Evolutionary conservation across 2,329 filamentous ascomycete species (phyloP).

Genomic region (Neonectria hederae): DNA sequence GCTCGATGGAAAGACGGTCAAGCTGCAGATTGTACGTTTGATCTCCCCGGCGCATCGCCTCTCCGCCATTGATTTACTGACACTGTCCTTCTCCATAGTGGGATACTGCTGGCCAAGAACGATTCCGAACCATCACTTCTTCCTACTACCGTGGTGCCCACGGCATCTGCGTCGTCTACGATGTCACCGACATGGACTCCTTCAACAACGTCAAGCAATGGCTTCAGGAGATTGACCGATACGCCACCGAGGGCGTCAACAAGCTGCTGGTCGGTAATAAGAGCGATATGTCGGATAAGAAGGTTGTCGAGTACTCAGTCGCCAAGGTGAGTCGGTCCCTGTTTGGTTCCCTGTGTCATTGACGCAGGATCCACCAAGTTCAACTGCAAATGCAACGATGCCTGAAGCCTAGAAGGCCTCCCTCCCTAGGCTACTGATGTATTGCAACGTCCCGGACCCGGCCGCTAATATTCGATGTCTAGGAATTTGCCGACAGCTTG

Average conservation of each 20-base stretch:
- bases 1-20: slow-evolving; percentile 99
- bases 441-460: not conserved
- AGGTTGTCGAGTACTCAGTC: slow-evolving; percentile 99
- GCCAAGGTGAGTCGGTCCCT: slow-evolving; percentile 79
- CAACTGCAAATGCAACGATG: slow-evolving; percentile 26
- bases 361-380: slow-evolving; percentile 31
- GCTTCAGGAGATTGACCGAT: slow-evolving; percentile 99
- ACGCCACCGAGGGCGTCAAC: slow-evolving; percentile 99
- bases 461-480: slow-evolving; percentile 36
- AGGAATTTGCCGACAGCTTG: slow-evolving; percentile 99
- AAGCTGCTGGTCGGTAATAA: slow-evolving; percentile 99
- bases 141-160: slow-evolving; percentile 99
- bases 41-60: not conserved
- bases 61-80: slow-evolving; percentile 22
- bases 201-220: slow-evolving; percentile 99
- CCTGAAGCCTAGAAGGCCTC: slow-evolving; percentile 16
- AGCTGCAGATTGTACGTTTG: slow-evolving; percentile 94
- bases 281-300: slow-evolving; percentile 99
- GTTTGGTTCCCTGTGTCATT: slow-evolving; percentile 8
- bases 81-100: slow-evolving; percentile 67
- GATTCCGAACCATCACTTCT: slow-evolving; percentile 99
- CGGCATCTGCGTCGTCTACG: slow-evolving; percentile 99
- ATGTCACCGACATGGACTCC: slow-evolving; percentile 99
- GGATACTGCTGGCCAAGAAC: slow-evolving; percentile 99
- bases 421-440: slow-evolving; percentile 22